Percentiles rank a stretch among this genome's conserved stretches.
Evolutionary conservation across 2,329 filamentous ascomycete genomes (phyloP).

Genomic region (Coniochaeta hoffmannii): DNA sequence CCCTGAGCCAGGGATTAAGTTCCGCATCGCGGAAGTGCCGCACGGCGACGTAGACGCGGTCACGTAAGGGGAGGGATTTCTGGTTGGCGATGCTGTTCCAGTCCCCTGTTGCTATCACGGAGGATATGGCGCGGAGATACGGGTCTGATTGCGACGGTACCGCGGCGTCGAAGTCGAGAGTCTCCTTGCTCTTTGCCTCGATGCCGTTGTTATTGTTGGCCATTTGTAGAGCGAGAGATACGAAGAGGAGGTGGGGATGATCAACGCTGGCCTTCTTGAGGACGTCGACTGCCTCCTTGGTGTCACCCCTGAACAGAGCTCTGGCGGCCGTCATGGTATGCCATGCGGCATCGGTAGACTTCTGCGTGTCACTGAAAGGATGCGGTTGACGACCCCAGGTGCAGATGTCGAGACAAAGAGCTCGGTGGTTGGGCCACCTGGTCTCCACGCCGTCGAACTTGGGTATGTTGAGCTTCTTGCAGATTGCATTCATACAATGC

Average conservation of each 20-base stretch:
- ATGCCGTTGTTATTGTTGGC: slow-evolving; percentile 44
- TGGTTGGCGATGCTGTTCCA: slow-evolving; percentile 71
- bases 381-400: slow-evolving; percentile 54
- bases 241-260: slow-evolving; percentile 59
- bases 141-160: slow-evolving; percentile 63
- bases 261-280: slow-evolving; percentile 59
- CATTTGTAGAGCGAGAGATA: slow-evolving; percentile 59
- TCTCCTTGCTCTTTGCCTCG: slow-evolving; percentile 16
- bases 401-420: slow-evolving; percentile 69
- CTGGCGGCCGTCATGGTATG: slow-evolving; percentile 71
- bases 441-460: slow-evolving; percentile 58
- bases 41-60: slow-evolving; percentile 68
- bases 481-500: slow-evolving; percentile 55
- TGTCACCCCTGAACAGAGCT: slow-evolving; percentile 66
- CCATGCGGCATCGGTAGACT: slow-evolving; percentile 37
- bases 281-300: slow-evolving; percentile 59
- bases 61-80: slow-evolving; percentile 63
- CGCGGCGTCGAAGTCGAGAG: slow-evolving; percentile 51
- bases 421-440: slow-evolving; percentile 60
- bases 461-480: slow-evolving; percentile 38
- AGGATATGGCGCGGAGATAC: slow-evolving; percentile 72
- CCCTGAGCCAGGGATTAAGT: slow-evolving; percentile 60
- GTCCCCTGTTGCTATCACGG: slow-evolving; percentile 67
- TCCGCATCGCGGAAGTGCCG: slow-evolving; percentile 55
- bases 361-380: slow-evolving; percentile 24